Base-by-base conservation (phyloP, 2,329 filamentous ascomycete genomes). In the Talaromyces albobiverticillius region DNA sequence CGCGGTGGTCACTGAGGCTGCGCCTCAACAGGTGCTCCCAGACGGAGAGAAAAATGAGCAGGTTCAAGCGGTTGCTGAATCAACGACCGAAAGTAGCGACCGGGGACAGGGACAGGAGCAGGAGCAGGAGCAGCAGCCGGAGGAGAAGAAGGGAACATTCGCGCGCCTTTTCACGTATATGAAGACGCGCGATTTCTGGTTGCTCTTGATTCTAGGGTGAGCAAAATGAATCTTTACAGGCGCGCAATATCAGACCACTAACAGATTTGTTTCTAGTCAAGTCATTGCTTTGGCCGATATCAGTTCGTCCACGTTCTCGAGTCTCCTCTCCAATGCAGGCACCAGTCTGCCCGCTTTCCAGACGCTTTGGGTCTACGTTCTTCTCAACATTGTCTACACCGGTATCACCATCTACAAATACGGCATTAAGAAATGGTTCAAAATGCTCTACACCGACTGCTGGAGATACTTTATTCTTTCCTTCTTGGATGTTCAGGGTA, bases 401-500 rank as follows among this genome's bases (percentile, higher is more conserved):
- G 79, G 84, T 38, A 84, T 88, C 65, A 91, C 89, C 11, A 74
- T 96, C 38, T 88, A 89, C 77, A 82, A 82, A 61, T 90, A 95
- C 67, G 93, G 94, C 6, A 79, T 85, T 62, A 84, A 83, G 64
- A 83, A 82, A 64, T 95, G 88, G 81, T 68, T 76, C 48, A 75
- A 76, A 47, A 70, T 95, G 53, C 67, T 91, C 14, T 68, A 76
- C 50, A 81, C 79, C 57, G 87, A 95, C 68, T 90, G 91, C 57
- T 97, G 93, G 94, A 90, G 90, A 74, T 97, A 95, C 76, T 82
- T 95, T 64, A 90, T 96, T 71, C 83, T 99, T 59, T 85, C 89
- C 49, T 96, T 97, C 72, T 82, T 95, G 62, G 94, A 99, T 68
- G 93, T 97, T 46, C 83, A 96, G 74, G 94, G 94, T 57, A 99